Percentiles rank a stretch among this genome's conserved stretches.
Evolutionary conservation across 345 rosid species (phyloP).

Genomic region (Isatis tinctoria): DNA sequence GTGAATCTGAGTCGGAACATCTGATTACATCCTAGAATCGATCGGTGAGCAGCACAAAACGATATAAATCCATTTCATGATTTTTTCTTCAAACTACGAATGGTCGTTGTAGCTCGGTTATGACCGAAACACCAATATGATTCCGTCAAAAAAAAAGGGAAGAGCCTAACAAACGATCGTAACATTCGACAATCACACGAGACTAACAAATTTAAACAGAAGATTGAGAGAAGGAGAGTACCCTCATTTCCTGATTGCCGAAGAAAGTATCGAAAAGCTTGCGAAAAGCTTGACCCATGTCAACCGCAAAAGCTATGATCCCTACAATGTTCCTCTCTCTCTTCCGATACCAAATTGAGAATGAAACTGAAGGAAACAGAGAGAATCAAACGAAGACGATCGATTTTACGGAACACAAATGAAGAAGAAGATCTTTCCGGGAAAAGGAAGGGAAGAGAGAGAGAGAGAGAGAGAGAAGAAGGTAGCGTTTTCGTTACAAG

Average conservation of each 20-base stretch:
- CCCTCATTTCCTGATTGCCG: constrained; percentile 93
- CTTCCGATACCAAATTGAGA: not conserved
- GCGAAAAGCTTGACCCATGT: constrained; percentile 86
- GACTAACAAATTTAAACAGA: not conserved
- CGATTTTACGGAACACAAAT: not conserved
- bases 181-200: not conserved
- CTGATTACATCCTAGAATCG: not conserved
- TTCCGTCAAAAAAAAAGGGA: not conserved
- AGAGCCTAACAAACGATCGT: not conserved
- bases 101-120: not conserved
- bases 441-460: not conserved
- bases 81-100: not conserved
- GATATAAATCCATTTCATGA: not conserved
- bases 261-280: constrained; percentile 87
- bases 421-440: not conserved
- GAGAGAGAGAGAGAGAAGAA: not conserved
- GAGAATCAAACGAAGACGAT: constrained; percentile 4
- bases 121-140: not conserved
- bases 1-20: not conserved
- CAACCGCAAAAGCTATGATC: constrained; percentile 1
- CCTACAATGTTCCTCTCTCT: not conserved
- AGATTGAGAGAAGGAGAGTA: constrained; percentile 28
- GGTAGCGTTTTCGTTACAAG: constrained; percentile 6
- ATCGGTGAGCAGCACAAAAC: not conserved
- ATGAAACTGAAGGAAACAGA: not conserved